Base-by-base conservation (phyloP, 805 yeast species). In the Lipomyces orientalis region DNA sequence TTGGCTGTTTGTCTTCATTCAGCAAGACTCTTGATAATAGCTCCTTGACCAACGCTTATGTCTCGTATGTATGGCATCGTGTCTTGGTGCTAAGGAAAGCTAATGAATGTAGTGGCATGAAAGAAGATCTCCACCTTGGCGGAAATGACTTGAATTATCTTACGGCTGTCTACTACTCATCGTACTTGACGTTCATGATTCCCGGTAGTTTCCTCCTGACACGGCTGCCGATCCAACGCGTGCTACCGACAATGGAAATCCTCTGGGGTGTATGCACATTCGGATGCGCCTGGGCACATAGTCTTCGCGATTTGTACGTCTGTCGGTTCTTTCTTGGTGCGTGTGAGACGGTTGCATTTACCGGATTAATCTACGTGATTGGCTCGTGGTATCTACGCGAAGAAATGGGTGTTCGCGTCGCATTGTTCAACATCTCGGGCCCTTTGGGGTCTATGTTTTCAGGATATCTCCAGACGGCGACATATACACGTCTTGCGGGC, bases 191-290 rank as follows among this genome's bases (percentile, higher is more conserved):
- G 25, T 76, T 76, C 39, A 76, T 74, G 65, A 75, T 78, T 39
- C 82, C 81, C 5, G 75, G 77, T 37, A 76, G 76, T 58, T 72
- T 78, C 68, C 64, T 79, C 58, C 86, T 34, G 70, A 52, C 71
- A 73, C 58, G 78, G 71, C 51, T 77, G 22, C 82, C 81, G 10
- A 72, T 77, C 34, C 76, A 76, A 60, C 72, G 79, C 66, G 65
- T 74, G 51, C 68, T 77, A n/a, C 79, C 79, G 0, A 65, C 74
- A 9, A 58, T 66, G 64, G 72, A 67, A 39, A 60, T 89, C 49
- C 81, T 85, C 46, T 90, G 92, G 93, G 85, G 91, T 0, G 78
- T 88, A 63, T 82, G 89, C 67, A 89, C 93, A 1, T 81, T 88
- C 58, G 83, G 82, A 72, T 82, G 81, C 72, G 86, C 82, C 57